Percentiles rank a stretch among this genome's conserved stretches.
Conservation (phyloP, 2,329 filamentous ascomycete genomes). For the Zelopaecilomyces penicillatus region DNA sequence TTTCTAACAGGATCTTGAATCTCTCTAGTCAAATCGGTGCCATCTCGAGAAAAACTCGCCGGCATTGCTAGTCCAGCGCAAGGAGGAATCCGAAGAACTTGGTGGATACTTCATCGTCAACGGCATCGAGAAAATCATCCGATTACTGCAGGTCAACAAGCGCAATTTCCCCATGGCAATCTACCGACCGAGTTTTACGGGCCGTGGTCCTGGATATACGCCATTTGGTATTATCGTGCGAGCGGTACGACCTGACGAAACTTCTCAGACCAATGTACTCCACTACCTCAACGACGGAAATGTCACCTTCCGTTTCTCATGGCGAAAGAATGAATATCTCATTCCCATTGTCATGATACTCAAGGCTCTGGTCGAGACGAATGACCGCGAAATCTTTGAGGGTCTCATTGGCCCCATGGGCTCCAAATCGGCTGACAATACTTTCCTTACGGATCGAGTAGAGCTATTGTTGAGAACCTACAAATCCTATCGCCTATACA, state of each 20-base stretch:
- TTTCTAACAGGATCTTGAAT: no score
- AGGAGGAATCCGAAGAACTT: constrained; percentile 93
- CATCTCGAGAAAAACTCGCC: constrained; percentile 83
- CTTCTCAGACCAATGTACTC: constrained; percentile 92
- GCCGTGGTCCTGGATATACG: constrained; percentile 80
- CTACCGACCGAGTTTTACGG: constrained; percentile 78
- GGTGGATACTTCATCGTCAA: constrained; percentile 98
- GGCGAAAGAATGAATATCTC: constrained; percentile 96
- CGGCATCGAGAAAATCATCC: constrained; percentile 93
- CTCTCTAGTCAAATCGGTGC: constrained; percentile 68
- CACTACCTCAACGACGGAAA: constrained; percentile 96
- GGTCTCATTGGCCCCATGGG: constrained; percentile 72
- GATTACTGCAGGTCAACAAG: constrained; percentile 80
- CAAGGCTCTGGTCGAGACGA: constrained; percentile 91
- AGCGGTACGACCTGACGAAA: constrained; percentile 92
- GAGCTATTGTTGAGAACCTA: constrained; percentile 89
- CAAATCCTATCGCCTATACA: constrained; percentile 81
- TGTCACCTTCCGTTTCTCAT: constrained; percentile 94
- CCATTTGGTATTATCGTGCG: constrained; percentile 85
- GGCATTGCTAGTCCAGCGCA: constrained; percentile 69
- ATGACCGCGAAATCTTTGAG: constrained; percentile 93
- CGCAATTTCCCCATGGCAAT: constrained; percentile 96
- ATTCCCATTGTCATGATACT: constrained; percentile 94
- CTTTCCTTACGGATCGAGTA: constrained; percentile 89
- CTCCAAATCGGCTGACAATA: constrained; percentile 73